Base-by-base conservation (phyloP, 2,329 filamentous ascomycete genomes). In the Trichoderma guizhouense region DNA sequence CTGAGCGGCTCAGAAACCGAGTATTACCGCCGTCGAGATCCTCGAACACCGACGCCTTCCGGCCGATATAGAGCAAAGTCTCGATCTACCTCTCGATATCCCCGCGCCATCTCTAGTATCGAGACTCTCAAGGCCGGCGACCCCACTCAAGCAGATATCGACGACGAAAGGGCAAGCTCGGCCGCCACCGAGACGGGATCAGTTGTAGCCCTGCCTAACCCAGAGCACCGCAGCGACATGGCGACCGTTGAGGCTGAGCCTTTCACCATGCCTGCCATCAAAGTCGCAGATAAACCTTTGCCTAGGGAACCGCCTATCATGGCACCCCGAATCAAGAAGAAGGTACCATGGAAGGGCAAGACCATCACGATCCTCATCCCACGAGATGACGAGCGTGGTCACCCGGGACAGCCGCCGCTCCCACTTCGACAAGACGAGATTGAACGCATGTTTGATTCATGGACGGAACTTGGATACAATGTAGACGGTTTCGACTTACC, bases 301-400 rank as follows among this genome's bases (percentile, higher is more conserved):
- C 79, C 82, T 1, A 83, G 82, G 67, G 82, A 83, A 30, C 78
- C 81, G 7, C 78, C 82, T 6, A 79, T 82, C 3, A 79, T 82
- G 61, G 87, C 87, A 7, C 88, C 88, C n/a, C 83, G 88, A 14
- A 74, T 88, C 8, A 93, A 88, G 82, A 94, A 92, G 79, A 93
- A 91, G 81, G 85, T 95, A 3, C 86, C 87, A 60, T 94, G 92
- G 91, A 91, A 87, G 77, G 91, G 91, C 71, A 94, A 93, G 82
- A 90, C 89, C 72, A 93, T 93, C 68, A 81, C 93, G 76, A 90
- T 95, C 57, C 83, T 90, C 30, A 82, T 95, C 24, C 93, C 92
- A 7, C 83, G 87, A 60, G 90, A 93, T 73, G 90, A 92, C 67
- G 86, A 89, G 68, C 87, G 91, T 74, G 91, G 91, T 24, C 84